Conservation (phyloP, 306 rosid species). For the Canavalia gladiata region DNA sequence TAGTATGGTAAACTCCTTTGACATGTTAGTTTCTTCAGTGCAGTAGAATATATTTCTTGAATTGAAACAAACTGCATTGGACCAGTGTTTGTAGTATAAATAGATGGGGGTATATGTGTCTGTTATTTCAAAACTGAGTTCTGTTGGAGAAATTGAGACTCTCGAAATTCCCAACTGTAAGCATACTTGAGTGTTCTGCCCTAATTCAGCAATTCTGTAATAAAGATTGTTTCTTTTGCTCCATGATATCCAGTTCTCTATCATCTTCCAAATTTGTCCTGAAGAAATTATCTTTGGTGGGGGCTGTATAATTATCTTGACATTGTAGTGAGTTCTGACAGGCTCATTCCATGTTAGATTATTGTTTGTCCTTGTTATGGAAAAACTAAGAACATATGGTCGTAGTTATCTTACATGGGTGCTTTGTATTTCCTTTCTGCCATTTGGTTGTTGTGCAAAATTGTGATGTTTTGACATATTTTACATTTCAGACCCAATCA, state of each 20-base stretch:
- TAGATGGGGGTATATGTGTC: too few relatives aligned
- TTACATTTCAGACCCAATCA: constrained; percentile 68
- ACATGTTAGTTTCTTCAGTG: neutral
- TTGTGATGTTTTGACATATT: constrained; percentile 22
- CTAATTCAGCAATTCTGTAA: too few relatives aligned
- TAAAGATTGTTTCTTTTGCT: too few relatives aligned
- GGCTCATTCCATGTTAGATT: neutral
- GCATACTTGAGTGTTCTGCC: too few relatives aligned
- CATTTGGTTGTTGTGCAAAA: constrained; percentile 17
- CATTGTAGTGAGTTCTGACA: neutral
- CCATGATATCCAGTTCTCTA: too few relatives aligned
- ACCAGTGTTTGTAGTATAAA: neutral
- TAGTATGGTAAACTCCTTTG: neutral
- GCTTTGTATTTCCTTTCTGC: constrained; percentile 2
- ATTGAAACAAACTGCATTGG: constrained; percentile 22
- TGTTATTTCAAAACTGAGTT: too few relatives aligned
- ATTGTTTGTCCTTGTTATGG: neutral
- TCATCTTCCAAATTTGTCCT: neutral
- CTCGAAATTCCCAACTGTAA: too few relatives aligned
- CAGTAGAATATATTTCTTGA: constrained; percentile 21
- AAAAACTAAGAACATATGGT: neutral
- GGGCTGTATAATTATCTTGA: neutral
- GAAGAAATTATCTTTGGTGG: neutral
- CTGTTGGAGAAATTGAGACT: too few relatives aligned
- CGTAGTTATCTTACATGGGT: constrained; percentile 27